Evolutionary conservation across 2,329 filamentous ascomycete species (phyloP).

Genomic region (Cladosporium cucumerinum): DNA sequence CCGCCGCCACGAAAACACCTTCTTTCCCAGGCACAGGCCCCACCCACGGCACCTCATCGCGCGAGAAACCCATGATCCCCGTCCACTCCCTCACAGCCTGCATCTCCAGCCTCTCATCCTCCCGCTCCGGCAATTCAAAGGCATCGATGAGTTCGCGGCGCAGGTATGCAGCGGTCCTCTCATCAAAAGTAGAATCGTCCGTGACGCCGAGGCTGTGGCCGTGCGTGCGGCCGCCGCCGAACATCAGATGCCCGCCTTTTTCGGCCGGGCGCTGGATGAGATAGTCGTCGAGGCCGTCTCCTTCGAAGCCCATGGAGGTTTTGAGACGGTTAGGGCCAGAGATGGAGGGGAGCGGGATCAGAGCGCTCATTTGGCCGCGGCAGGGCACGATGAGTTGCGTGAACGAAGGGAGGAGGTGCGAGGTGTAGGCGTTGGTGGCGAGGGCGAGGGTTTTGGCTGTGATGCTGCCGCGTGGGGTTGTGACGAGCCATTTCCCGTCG

Average conservation of each 20-base stretch:
- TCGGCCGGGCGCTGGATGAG: slow-evolving; percentile 64
- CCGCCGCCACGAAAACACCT: slow-evolving; percentile 31
- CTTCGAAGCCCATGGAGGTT: slow-evolving; percentile 64
- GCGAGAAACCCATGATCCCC: slow-evolving; percentile 74
- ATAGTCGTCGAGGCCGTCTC: slow-evolving; percentile 64
- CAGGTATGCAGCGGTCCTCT: slow-evolving; percentile 55
- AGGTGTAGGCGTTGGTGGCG: slow-evolving; percentile 78
- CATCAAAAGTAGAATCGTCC: slow-evolving; percentile 58
- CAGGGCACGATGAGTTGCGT: slow-evolving; percentile 72
- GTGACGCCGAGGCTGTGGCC: slow-evolving; percentile 56
- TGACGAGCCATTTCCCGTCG: slow-evolving; percentile 53
- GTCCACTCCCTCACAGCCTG: slow-evolving; percentile 60
- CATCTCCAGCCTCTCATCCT: slow-evolving; percentile 42
- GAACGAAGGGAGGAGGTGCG: slow-evolving; percentile 64
- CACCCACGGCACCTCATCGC: slow-evolving; percentile 68
- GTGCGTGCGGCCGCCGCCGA: slow-evolving; percentile 65
- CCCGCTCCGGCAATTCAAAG: slow-evolving; percentile 36
- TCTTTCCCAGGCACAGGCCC: slow-evolving; percentile 57
- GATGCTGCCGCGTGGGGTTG: slow-evolving; percentile 68
- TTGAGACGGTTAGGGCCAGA: slow-evolving; percentile 42
- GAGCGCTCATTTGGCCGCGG: slow-evolving; percentile 67
- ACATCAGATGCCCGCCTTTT: slow-evolving; percentile 57
- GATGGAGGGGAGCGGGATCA: slow-evolving; percentile 53
- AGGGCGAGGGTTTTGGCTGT: slow-evolving; percentile 64
- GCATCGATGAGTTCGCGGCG: slow-evolving; percentile 41